Evolutionary conservation across 225 moss, liverwort and hornwort species (phyloP), one percentile per base, ranked within the genome.

Genomic region (Pseudoscleropodium purum): DNA sequence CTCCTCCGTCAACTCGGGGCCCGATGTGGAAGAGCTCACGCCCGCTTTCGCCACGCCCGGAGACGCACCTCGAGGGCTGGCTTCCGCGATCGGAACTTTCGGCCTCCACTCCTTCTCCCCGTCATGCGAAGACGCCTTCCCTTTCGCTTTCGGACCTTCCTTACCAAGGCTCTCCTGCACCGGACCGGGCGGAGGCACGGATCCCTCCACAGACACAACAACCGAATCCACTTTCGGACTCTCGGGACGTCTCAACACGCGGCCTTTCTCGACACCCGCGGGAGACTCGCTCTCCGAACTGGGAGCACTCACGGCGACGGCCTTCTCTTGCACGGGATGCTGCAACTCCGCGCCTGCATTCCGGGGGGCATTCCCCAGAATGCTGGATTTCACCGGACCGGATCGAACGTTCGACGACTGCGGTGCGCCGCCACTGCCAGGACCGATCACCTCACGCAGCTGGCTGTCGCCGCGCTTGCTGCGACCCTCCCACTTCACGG

Each of bases 71-170:
- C 90, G 94, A 23, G 89, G 52, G 79, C 91, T 90, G 57, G 91
- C 90, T 56, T 97, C 97, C 54, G 91, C 88, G 18, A 85, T 83
- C 67, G 93, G 79, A 75, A 93, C 92, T 87, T 99, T 99, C 66
- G 96, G 97, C 84, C 99, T 94, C 99, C 99, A 99, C 94, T 97
- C 99, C 92, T 99, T 99, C 86, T 99, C 99, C 47, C 95, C 96
- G 88, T 99, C 98, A 30, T 99, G 97, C 79, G 90, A 96, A 82
- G 83, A 91, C 75, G 92, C 76, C 89, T 95, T 99, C 49, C 91
- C 93, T 86, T 95, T 99, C 70, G 89, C 84, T 79, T 95, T 95
- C 36, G 61, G 25, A 21, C 89, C 96, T 26, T 97, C 99, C 88
- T 95, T 97, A 52, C 83, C 85, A 1, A 82, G 41, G 41, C 90